Conservation (phyloP, 495 filamentous ascomycete genomes). For the Xylaria flabelliformis region DNA sequence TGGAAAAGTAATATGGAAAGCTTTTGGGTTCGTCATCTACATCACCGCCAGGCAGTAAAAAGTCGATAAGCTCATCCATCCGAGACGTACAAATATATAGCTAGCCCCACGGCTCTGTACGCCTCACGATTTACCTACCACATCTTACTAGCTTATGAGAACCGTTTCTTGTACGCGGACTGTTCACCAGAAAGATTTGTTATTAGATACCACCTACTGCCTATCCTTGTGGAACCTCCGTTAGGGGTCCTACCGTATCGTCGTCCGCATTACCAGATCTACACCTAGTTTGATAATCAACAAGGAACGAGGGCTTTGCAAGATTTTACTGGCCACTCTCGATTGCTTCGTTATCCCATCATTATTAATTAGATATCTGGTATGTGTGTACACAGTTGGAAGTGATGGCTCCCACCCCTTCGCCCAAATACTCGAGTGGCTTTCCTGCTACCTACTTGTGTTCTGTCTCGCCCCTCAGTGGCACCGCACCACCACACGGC, state of each 20-base stretch:
- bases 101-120: constrained; percentile 7
- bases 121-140: neutral
- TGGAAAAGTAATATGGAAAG: neutral
- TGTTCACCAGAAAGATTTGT: neutral
- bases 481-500: constrained; percentile 16
- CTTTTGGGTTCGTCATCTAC: neutral
- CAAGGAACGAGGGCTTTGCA: constrained; percentile 5
- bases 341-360: constrained; percentile 4
- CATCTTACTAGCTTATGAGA: neutral
- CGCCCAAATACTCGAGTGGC: neutral
- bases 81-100: neutral
- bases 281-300: neutral
- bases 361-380: constrained; percentile 9
- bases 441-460: constrained; percentile 10
- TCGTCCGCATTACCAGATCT: constrained; percentile 4
- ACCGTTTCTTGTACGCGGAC: neutral
- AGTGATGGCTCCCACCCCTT: neutral
- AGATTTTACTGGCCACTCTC: neutral
- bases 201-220: no score
- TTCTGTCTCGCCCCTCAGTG: constrained; percentile 29
- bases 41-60: neutral
- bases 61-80: neutral
- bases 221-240: neutral
- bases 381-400: constrained; percentile 4
- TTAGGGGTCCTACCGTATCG: neutral